Evolutionary conservation across 768 basidiomycete species (phyloP), one percentile per base, ranked within the genome.

Genomic region (Sarcomyxa edulis): DNA sequence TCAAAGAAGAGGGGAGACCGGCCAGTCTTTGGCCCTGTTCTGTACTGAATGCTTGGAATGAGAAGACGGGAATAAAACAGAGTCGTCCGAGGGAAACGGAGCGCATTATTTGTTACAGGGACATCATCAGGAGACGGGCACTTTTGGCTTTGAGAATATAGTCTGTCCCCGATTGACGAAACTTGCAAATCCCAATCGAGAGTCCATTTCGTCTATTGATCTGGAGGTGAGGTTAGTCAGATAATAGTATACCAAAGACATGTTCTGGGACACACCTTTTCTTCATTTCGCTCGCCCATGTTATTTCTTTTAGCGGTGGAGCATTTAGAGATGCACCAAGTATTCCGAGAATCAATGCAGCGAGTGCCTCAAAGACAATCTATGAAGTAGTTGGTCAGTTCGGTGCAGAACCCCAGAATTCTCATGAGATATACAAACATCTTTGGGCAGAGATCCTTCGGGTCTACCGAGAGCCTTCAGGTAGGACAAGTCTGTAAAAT

Each of bases 281-380:
- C 49, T 73, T 74, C 89, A 92, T 92, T 61, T 94, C 89, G 49
- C 84, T 88, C 12, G 86, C 76, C 90, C 88, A 93, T 23, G 84
- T 83, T 43, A 91, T 86, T 50, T 90, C 85, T 48, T 82, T 87
- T 23, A 91, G 60, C 22, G 68, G 55, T 1, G 86, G 76, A 6
- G 82, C 26, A 47, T 74, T 81, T 43, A 86, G 49, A n/a, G 78
- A 75, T 22, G 85, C 84, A 6, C 87, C 89, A 3, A 89, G 42
- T 14, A 76, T 80, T 15, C 87, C 86, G 7, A 84, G 44, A n/a
- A 79, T 48, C 14, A 90, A 65, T 1, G 78, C 74, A 37, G 78
- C 30, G 16, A 87, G 49, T 8, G 79, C 73, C 57, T 92, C 85
- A 23, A 81, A 37, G 14, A 84, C 59, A 37, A 84, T 78, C 88